phyloP scores from a whole-genome alignment of 2,329 filamentous ascomycete species.

The Penicillium janthinellum region DNA sequence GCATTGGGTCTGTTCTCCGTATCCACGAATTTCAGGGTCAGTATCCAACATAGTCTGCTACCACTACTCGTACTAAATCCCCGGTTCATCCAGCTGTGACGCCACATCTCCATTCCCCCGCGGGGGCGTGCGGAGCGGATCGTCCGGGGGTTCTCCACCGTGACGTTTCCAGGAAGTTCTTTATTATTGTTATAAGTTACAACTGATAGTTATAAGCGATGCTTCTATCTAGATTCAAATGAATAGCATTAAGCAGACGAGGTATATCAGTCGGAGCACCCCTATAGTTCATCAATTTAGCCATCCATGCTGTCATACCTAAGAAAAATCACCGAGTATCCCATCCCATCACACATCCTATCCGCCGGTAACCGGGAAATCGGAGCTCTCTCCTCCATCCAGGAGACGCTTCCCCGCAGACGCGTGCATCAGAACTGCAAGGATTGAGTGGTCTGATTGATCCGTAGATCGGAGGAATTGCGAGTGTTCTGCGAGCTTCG shows the following conservation, averaged over 20 bases:
- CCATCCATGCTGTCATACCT: neutral
- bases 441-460: neutral
- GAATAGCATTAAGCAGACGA: neutral
- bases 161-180: neutral
- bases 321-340: neutral
- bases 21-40: neutral
- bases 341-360: neutral
- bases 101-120: neutral
- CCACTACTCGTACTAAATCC: neutral
- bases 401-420: neutral
- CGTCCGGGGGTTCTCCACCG: slow-evolving; percentile 6
- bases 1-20: neutral
- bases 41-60: neutral
- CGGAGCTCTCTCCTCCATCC: too few species aligned
- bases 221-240: neutral
- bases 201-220: neutral
- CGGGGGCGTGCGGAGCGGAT: neutral
- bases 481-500: neutral
- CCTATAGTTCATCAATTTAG: neutral
- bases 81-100: neutral
- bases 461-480: slow-evolving; percentile 1
- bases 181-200: neutral
- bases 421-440: neutral
- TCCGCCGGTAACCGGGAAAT: neutral
- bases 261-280: too few species aligned